A percentile compares a stretch with the other conserved stretches of the same genome.
Evolutionary conservation across 495 filamentous ascomycete genomes (phyloP).

Genomic region (Pyrenula massariospora): DNA sequence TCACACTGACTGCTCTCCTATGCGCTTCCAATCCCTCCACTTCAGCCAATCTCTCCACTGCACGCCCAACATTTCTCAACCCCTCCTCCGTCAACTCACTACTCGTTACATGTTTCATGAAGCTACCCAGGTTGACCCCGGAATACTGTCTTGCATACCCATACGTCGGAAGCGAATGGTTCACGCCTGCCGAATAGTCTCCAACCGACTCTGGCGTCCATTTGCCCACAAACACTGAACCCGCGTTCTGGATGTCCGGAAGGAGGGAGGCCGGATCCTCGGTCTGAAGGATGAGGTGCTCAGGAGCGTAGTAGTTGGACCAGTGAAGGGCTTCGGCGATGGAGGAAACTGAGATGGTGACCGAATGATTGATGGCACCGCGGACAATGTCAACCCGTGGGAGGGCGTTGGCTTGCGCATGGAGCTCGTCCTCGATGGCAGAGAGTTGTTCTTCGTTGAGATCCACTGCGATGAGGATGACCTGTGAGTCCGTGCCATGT

Average conservation of each 20-base stretch:
- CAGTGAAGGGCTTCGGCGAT: conserved; percentile 75
- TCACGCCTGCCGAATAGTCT: conserved; percentile 95
- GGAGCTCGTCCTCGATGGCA: conserved; percentile 84
- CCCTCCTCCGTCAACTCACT: conserved; percentile 80
- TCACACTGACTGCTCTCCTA: conserved; percentile 79
- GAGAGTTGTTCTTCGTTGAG: conserved; percentile 56
- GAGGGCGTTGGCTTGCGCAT: conserved; percentile 76
- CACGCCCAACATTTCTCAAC: conserved; percentile 65
- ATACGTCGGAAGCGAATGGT: conserved; percentile 93
- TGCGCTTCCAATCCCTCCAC: conserved; percentile 95
- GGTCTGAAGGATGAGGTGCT: conserved; percentile 91
- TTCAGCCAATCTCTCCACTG: conserved; percentile 87
- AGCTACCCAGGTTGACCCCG: conserved; percentile 88
- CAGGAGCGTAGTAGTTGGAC: conserved; percentile 92
- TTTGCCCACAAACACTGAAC: conserved; percentile 85
- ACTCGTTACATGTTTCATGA: conserved; percentile 93
- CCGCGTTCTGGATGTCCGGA: conserved; percentile 78
- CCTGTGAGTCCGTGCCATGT: conserved; percentile 91
- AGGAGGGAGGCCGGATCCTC: conserved; percentile 59
- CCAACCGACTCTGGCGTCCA: conserved; percentile 98
- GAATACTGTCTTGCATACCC: conserved; percentile 98
- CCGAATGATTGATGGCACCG: conserved; percentile 81
- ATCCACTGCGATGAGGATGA: conserved; percentile 79
- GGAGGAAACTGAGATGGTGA: conserved; percentile 71
- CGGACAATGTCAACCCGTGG: conserved; percentile 87